A percentile compares a stretch with the other conserved stretches of the same genome.
phyloP scores from a whole-genome alignment of 495 filamentous ascomycete genomes.

The Terfezia claveryi region DNA sequence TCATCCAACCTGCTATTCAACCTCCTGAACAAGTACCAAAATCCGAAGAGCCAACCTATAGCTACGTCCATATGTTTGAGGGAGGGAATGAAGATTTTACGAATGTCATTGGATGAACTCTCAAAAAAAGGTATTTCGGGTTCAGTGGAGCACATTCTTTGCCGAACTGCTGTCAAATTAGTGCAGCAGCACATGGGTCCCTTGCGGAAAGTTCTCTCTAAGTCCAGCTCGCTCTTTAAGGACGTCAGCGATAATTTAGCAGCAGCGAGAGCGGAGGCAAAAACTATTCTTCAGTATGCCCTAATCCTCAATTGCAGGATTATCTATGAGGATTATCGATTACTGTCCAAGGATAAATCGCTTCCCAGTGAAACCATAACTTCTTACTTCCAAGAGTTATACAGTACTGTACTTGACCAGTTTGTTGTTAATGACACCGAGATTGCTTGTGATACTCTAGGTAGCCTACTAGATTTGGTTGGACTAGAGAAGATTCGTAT shows the following conservation, averaged over 20 bases:
- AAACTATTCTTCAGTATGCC: conserved; percentile 1
- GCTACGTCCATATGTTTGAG: conserved; percentile 15
- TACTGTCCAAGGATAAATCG: conserved; percentile 13
- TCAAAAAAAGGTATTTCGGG: background rate
- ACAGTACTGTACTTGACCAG: conserved; percentile 9
- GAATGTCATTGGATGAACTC: conserved; percentile 7
- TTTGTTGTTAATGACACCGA: conserved; percentile 12
- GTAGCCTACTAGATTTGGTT: conserved; percentile 10
- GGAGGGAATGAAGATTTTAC: conserved; percentile 18
- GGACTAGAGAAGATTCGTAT: conserved; percentile 3
- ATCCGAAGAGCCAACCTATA: conserved; percentile 7
- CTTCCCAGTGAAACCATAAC: conserved; percentile 9
- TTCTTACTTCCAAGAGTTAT: conserved; percentile 7
- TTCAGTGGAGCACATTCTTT: background rate
- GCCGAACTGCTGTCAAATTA: background rate
- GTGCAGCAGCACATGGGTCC: background rate
- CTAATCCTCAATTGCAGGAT: conserved; percentile 14
- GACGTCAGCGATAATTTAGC: background rate
- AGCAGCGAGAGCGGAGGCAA: background rate
- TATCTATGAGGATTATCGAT: conserved; percentile 9
- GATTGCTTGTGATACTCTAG: conserved; percentile 6
- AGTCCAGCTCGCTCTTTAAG: background rate
- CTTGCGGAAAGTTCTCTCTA: background rate
- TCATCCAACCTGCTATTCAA: conserved; percentile 11
- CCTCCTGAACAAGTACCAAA: conserved; percentile 5